Conservation (phyloP, 768 basidiomycete genomes). For the Podaxis rugospora region DNA sequence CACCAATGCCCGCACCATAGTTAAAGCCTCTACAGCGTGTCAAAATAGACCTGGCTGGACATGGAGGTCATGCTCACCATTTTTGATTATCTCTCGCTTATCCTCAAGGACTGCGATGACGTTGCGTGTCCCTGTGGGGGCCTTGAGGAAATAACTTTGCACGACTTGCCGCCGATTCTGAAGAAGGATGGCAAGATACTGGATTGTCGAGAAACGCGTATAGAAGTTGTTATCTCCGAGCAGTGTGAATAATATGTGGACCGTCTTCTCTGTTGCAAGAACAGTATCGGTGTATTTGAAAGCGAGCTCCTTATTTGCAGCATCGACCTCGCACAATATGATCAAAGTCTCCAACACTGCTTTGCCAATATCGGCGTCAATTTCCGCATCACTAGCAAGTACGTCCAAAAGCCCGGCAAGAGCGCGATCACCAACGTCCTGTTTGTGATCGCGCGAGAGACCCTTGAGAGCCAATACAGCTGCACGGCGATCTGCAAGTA, state of each 20-base stretch:
- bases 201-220: slow-evolving; percentile 77
- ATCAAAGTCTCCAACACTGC: slow-evolving; percentile 88
- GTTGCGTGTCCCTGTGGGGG: slow-evolving; percentile 70
- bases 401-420: slow-evolving; percentile 77
- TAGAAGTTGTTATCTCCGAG: slow-evolving; percentile 79
- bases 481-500: slow-evolving; percentile 88
- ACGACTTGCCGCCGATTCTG: slow-evolving; percentile 77
- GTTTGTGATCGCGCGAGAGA: slow-evolving; percentile 84
- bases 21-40: slow-evolving; percentile 63
- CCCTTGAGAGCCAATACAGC: slow-evolving; percentile 94
- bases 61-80: slow-evolving; percentile 50
- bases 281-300: slow-evolving; percentile 81
- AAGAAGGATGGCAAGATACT: slow-evolving; percentile 75
- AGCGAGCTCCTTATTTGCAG: slow-evolving; percentile 60
- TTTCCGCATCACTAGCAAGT: slow-evolving; percentile 81
- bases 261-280: slow-evolving; percentile 64
- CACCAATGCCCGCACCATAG: slow-evolving; percentile 76
- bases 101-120: slow-evolving; percentile 77
- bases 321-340: slow-evolving; percentile 79
- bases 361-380: slow-evolving; percentile 90
- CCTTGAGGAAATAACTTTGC: slow-evolving; percentile 89
- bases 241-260: slow-evolving; percentile 73
- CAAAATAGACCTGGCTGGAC: neutral
- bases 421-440: slow-evolving; percentile 79
- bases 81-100: slow-evolving; percentile 82